These are phyloP conservation scores for Trichoderma sp. DNA, from an alignment of 2,329 filamentous ascomycete genomes.

Conservation along the genomic window DNA sequence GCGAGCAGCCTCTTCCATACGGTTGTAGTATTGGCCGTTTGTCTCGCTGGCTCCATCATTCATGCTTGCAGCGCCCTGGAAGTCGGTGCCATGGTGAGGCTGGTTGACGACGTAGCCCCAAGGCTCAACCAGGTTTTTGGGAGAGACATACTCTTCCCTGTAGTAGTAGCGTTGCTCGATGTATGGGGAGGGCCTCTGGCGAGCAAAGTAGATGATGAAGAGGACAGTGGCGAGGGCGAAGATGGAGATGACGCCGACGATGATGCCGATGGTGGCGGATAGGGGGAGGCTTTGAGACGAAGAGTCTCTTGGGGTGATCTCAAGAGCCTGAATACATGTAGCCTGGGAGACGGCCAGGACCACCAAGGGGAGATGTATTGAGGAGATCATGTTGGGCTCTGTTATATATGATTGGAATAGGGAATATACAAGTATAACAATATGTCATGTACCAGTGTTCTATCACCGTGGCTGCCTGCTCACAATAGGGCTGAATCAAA, in stretches of 20 bases:
- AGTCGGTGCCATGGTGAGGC: constrained; percentile 19
- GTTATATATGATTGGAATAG: neutral
- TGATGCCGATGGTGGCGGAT: constrained; percentile 54
- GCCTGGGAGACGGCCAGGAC: constrained; percentile 22
- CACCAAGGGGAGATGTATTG: constrained; percentile 20
- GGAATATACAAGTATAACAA: neutral
- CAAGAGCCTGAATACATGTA: constrained; percentile 23
- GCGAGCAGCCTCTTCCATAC: constrained; percentile 32
- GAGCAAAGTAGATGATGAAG: constrained; percentile 48
- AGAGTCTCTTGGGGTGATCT: constrained; percentile 22
- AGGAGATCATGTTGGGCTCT: constrained; percentile 2
- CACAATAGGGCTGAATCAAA: neutral
- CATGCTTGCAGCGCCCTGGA: neutral
- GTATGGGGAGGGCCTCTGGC: constrained; percentile 36
- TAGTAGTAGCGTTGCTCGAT: constrained; percentile 19
- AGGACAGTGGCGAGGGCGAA: constrained; percentile 43
- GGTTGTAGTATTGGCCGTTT: constrained; percentile 42
- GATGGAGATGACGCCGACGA: constrained; percentile 43
- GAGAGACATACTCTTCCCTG: constrained; percentile 20
- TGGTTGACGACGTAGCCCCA: constrained; percentile 29
- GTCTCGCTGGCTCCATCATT: constrained; percentile 27
- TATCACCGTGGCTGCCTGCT: neutral
- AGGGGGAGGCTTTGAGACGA: constrained; percentile 39
- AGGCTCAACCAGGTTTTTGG: constrained; percentile 25
- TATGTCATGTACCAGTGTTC: neutral